Evolutionary conservation across 768 basidiomycete genomes (phyloP), one percentile per base, ranked within the genome.

Genomic region (Auriscalpium orientale): DNA sequence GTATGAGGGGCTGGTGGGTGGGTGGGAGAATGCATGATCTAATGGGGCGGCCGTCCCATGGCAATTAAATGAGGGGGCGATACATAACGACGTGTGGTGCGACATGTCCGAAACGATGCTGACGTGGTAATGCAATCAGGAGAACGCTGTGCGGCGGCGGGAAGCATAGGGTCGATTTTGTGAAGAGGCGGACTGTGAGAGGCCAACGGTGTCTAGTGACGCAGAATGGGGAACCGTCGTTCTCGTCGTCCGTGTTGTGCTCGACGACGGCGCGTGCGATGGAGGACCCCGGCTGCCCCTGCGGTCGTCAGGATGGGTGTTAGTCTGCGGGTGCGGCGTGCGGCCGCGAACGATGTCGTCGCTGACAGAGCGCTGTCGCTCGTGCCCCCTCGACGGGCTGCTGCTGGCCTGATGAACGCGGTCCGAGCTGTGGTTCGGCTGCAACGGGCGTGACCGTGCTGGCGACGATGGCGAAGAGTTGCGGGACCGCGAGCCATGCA

Each of bases 401-500:
- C 50, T 50, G 18, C 36, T 57, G 11, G 49, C 20, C 2, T 28
- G 45, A 20, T 37, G 51, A 22, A 49, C 46, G 15, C 59, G 61
- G n/a, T 62, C 61, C 11, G 38, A 51, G 46, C 56, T 61, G 28
- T 49, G 55, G 53, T 56, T 62, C 21, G 53, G 50, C 15, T 13
- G 45, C 16, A 47, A 22, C 38, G 21, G 35, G 15, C 46, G 53
- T 8, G 36, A 37, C 21, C 37, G 37, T 4, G 28, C 4, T 7
- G 28, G 28, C 43, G 34, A 56, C 43, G 52, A 45, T 5, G 21
- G 44, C 8, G 61, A 43, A 11, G 59, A 40, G 21, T 47, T 51
- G 37, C 46, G 59, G n/a, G 51, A 60, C 51, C 51, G 59, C 8
- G 51, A 38, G 36, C 54, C 21, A 12, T 62, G 60, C 63, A 64